Base-by-base conservation (phyloP, 2,329 filamentous ascomycete genomes). In the Boeremia lycopersici region DNA sequence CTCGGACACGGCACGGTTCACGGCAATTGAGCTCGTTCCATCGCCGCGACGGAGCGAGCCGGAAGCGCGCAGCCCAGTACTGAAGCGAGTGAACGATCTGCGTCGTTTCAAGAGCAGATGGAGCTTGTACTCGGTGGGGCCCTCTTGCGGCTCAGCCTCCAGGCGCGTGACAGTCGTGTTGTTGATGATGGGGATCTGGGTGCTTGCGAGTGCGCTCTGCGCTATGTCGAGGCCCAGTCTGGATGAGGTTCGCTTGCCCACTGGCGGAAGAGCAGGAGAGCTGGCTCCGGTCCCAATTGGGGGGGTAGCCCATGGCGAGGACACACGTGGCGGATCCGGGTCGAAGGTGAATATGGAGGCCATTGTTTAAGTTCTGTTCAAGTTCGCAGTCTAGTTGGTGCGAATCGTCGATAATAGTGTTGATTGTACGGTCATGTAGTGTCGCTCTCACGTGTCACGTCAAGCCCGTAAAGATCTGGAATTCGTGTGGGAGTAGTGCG, bases 311-410 rank as follows among this genome's bases (percentile, higher is more conserved):
- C 95, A 99, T 13, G 95, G 95, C 15, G 93, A 98, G 12, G 90
- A 89, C 31, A 98, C 91, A 73, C 90, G 82, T 2, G 91, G 90
- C 40, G 92, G 91, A 62, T 96, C 89, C 2, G 91, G 87, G 59
- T 97, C 91, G 72, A 90, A 99, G 0, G 93, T 97, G 74, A 99
- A 99, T 64, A 99, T 91, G 11, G 93, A 97, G 54, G 95, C 93
- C 90, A 95, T 96, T 10, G 34, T 58, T 44, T 11, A 10, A 25
- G n/a, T 41, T 9, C 25, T 48, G 15, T n/a, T 33, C 42, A 23
- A 13, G 6, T 28, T 29, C 3, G 43, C 28, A 36, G 39, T 13
- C 25, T 19, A 30, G 8, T 17, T 50, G 38, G n/a, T 39, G 17
- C 1, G 15, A 26, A 6, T 43, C 23, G 42, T 44, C 12, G 31